phyloP scores from a whole-genome alignment of 331 rosid genomes.

The Acacia pycnantha region DNA sequence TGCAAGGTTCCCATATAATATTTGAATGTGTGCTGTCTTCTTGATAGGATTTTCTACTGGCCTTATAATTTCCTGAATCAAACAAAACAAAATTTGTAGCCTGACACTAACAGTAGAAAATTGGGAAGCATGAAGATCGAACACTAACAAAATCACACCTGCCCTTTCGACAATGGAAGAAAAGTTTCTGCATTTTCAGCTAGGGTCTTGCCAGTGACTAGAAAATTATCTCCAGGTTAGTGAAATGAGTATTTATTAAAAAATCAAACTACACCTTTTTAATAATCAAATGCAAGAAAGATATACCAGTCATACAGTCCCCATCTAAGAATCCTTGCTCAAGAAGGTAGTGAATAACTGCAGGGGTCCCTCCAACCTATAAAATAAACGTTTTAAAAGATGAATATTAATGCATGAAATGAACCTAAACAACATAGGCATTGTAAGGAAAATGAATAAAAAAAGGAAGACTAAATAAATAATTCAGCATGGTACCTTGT shows the following conservation, averaged over 20 bases:
- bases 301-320: conserved; percentile 86
- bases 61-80: no score
- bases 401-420: neutral
- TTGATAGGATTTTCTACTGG: no score
- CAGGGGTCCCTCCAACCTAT: conserved; percentile 97
- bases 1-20: no score
- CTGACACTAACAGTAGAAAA: conserved; percentile 11
- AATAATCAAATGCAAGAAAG: conserved; percentile 10
- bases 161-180: conserved; percentile 76
- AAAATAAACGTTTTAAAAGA: conserved; percentile 19
- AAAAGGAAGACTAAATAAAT: conserved; percentile 9
- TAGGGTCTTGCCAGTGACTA: conserved; percentile 86
- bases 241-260: conserved; percentile 4
- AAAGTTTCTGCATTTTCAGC: conserved; percentile 78
- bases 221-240: conserved; percentile 30
- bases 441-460: neutral
- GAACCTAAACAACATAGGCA: conserved; percentile 3
- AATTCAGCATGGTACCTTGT: conserved; percentile 58
- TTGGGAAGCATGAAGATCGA: neutral
- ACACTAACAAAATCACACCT: conserved; percentile 53
- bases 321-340: conserved; percentile 77
- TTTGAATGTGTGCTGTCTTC: no score
- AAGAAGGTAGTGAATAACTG: conserved; percentile 82
- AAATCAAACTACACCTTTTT: conserved; percentile 9
- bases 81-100: neutral